These are phyloP conservation scores for Pythium aristosporum DNA, from an alignment of 352 stramenopile genomes.

Conservation along the genomic window DNA sequence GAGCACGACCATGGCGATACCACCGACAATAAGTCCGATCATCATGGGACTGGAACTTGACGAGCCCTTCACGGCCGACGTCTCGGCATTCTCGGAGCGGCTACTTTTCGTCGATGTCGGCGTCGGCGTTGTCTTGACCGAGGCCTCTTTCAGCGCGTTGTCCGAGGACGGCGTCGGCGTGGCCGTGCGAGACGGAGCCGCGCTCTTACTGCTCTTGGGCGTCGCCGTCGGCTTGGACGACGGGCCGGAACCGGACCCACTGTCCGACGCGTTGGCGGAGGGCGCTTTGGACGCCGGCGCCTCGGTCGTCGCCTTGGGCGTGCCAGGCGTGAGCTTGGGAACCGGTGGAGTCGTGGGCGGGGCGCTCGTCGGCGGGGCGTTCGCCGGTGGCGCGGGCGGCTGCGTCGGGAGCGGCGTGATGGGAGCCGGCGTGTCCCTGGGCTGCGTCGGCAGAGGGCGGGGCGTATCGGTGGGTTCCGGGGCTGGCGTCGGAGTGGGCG, in stretches of 20 bases:
- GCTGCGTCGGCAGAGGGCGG: background rate
- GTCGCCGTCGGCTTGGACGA: background rate
- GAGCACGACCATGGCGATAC: slow-evolving; percentile 44
- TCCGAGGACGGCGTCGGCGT: background rate
- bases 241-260: too few species aligned
- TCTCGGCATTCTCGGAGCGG: slow-evolving; percentile 11
- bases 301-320: background rate
- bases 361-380: background rate
- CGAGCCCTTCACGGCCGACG: slow-evolving; percentile 20
- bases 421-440: background rate
- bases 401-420: slow-evolving; percentile 17
- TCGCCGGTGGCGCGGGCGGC: slow-evolving; percentile 1
- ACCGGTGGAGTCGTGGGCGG: background rate
- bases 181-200: background rate
- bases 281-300: background rate
- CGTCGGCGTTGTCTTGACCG: slow-evolving; percentile 7
- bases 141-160: slow-evolving; percentile 7
- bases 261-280: background rate
- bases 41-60: slow-evolving; percentile 33
- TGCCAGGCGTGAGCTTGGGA: slow-evolving; percentile 12
- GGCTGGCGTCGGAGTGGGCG: slow-evolving; percentile 1
- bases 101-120: slow-evolving; percentile 2
- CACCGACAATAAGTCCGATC: slow-evolving; percentile 48
- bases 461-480: slow-evolving; percentile 1
- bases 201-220: background rate